phyloP scores from a whole-genome alignment of 73 alveolate genomes.

The Uronychia binucleata region DNA sequence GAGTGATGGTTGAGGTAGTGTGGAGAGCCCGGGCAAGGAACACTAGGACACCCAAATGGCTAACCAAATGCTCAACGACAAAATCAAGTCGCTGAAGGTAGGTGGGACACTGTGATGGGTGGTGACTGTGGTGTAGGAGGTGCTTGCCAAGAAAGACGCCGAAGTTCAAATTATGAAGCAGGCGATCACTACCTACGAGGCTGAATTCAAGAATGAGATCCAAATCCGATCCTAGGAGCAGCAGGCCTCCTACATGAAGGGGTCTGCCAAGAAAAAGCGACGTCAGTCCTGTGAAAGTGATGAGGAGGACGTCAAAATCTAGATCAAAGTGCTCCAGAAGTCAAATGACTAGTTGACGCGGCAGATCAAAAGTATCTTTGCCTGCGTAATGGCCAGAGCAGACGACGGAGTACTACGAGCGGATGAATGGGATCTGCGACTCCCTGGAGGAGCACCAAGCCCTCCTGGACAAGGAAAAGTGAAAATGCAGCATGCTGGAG shows the following conservation, averaged over 20 bases:
- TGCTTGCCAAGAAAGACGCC: background rate
- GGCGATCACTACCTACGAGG: background rate
- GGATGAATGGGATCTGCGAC: background rate
- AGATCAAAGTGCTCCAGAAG: background rate
- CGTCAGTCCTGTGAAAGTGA: background rate
- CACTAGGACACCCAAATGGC: background rate
- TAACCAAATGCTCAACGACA: background rate
- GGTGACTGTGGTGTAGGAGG: too few relatives aligned
- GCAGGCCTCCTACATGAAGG: background rate
- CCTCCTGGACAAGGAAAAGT: background rate
- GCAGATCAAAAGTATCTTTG: background rate
- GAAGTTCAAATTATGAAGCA: background rate
- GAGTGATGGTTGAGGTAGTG: slow-evolving; percentile 95
- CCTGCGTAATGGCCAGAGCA: background rate
- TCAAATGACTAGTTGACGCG: background rate
- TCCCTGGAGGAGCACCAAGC: background rate
- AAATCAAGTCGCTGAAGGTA: background rate
- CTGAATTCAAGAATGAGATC: background rate
- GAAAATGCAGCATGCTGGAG: background rate
- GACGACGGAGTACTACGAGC: background rate
- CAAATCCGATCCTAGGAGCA: background rate
- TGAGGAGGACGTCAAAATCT: background rate
- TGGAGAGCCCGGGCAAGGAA: background rate
- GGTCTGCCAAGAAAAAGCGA: background rate
- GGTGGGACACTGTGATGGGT: background rate